These are phyloP conservation scores for Fraxinus paxiana DNA, from an alignment of 305 asterid species.

Conservation along the genomic window DNA sequence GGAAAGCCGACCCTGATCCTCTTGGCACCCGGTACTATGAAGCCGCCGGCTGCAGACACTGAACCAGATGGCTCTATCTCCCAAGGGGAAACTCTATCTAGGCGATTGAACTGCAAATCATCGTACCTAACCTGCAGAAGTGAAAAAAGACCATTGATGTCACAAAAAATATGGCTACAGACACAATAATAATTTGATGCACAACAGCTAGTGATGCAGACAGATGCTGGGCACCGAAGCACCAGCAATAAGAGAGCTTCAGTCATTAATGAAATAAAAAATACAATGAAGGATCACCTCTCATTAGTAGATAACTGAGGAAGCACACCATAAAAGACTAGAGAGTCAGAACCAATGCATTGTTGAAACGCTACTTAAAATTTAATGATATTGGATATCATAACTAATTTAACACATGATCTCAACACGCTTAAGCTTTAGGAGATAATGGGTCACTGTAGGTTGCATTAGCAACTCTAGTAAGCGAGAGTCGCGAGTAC, in stretches of 20 bases:
- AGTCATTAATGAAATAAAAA: not conserved
- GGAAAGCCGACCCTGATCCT: slow-evolving; percentile 65
- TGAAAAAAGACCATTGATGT: slow-evolving; percentile 4
- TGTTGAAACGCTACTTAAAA: not conserved
- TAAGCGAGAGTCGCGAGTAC: not conserved
- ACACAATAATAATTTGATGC: not conserved
- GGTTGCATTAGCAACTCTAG: not conserved
- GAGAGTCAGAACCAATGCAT: not conserved
- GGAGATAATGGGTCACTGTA: not conserved
- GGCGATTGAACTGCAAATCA: slow-evolving; percentile 63
- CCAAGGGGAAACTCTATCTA: slow-evolving; percentile 93
- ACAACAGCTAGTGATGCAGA: not conserved
- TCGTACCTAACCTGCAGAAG: slow-evolving; percentile 85
- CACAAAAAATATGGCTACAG: slow-evolving; percentile 4
- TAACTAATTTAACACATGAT: not conserved
- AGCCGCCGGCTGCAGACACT: slow-evolving; percentile 51
- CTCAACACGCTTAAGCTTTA: not conserved
- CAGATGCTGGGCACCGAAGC: not conserved
- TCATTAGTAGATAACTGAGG: not conserved
- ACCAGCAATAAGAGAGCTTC: not conserved
- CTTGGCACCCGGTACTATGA: slow-evolving; percentile 62
- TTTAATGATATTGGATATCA: not conserved
- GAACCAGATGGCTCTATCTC: slow-evolving; percentile 75
- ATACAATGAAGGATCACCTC: not conserved
- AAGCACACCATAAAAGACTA: not conserved